These are phyloP conservation scores for Rhododendron molle DNA, from an alignment of 148 eudicot genomes.

Conservation along the genomic window DNA sequence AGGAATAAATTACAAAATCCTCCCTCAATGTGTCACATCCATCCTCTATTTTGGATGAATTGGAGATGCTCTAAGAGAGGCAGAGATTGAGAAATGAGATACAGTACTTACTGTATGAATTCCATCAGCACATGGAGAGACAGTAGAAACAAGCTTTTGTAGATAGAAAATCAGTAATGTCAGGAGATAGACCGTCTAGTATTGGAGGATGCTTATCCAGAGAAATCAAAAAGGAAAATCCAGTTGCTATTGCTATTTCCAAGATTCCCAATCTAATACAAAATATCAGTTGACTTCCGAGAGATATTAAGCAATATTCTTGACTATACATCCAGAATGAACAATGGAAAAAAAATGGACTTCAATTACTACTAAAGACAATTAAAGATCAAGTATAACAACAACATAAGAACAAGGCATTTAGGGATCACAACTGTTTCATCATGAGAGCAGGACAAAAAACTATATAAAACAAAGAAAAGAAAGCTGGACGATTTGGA, in stretches of 20 bases:
- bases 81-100: too few relatives aligned
- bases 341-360: background rate
- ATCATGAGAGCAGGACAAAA: background rate
- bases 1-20: too few relatives aligned
- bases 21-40: too few relatives aligned
- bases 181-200: constrained; percentile 87
- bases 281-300: background rate
- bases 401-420: background rate
- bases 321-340: background rate
- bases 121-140: too few relatives aligned
- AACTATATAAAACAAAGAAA: background rate
- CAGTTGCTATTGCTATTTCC: constrained; percentile 2
- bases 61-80: too few relatives aligned
- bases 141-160: too few relatives aligned
- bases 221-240: constrained; percentile 12
- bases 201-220: constrained; percentile 98
- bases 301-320: background rate
- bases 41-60: too few relatives aligned
- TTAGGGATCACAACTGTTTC: background rate
- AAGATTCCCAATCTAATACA: background rate
- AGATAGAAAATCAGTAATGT: constrained; percentile 70
- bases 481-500: constrained; percentile 89
- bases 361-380: background rate
- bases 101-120: too few relatives aligned
- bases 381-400: background rate